phyloP scores from a whole-genome alignment of 257 asterid species.

The Nicotiana sylvestris region DNA sequence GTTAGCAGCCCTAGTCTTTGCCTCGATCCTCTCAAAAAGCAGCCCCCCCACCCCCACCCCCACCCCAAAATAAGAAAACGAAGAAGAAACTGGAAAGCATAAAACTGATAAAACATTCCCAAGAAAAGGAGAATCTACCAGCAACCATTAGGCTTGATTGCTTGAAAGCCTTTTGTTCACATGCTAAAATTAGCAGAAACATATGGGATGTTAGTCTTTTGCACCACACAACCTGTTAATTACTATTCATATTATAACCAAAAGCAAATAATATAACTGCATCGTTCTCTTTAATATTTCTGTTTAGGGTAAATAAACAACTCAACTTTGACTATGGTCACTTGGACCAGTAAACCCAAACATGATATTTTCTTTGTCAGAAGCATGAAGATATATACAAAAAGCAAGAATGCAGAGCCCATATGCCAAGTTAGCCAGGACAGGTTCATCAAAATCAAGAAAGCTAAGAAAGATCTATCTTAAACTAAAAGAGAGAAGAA shows the following conservation, averaged over 20 bases:
- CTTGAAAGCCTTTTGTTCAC: neutral
- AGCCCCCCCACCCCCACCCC: neutral
- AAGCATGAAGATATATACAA: neutral
- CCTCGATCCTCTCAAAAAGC: neutral
- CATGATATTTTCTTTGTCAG: neutral
- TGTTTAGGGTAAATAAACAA: neutral
- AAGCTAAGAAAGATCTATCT: neutral
- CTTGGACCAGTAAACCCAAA: neutral
- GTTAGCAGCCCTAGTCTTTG: neutral
- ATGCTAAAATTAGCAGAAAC: neutral
- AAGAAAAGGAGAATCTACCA: neutral
- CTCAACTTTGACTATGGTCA: neutral
- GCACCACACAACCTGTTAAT: neutral
- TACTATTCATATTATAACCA: neutral
- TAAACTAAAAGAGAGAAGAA: neutral
- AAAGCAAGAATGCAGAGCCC: neutral
- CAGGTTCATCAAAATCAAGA: neutral
- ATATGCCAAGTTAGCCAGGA: neutral
- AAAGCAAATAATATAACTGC: neutral
- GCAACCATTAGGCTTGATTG: neutral
- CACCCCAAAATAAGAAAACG: neutral
- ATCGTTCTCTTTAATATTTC: neutral
- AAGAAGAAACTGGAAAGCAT: neutral
- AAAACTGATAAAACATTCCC: neutral
- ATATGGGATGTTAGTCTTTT: neutral